Conservation (phyloP, 345 rosid genomes). For the Orychophragmus violaceus region DNA sequence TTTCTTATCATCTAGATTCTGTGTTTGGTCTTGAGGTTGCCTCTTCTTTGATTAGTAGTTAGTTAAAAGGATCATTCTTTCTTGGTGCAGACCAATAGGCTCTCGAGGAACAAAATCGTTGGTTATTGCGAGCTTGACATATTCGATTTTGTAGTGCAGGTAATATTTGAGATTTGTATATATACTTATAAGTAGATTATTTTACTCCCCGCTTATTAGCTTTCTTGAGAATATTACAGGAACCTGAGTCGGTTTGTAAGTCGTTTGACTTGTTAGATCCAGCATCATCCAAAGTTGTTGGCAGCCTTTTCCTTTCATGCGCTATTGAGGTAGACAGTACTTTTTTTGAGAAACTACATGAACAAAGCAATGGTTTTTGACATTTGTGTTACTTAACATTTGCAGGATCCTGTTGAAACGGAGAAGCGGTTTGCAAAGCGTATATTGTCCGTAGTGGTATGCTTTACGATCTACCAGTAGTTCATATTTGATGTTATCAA, state of each 20-base stretch:
- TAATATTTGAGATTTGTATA: background rate
- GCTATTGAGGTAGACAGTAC: conserved; percentile 60
- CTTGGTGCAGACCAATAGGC: conserved; percentile 69
- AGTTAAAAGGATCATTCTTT: background rate
- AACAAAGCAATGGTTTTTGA: conserved; percentile 10
- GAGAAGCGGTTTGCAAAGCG: conserved; percentile 83
- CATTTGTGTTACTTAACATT: conserved; percentile 16
- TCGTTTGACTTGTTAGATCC: conserved; percentile 68
- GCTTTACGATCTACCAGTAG: no score
- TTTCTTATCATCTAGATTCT: conserved; percentile 8
- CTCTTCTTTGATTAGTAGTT: background rate
- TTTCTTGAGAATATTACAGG: conserved; percentile 35
- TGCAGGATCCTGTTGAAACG: conserved; percentile 84
- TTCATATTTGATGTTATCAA: no score
- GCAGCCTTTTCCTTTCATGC: conserved; percentile 65
- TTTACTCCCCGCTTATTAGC: background rate
- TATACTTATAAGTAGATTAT: background rate
- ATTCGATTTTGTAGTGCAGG: conserved; percentile 57
- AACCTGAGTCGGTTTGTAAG: conserved; percentile 39
- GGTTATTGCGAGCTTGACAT: conserved; percentile 87
- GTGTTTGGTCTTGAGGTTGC: background rate
- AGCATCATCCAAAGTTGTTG: conserved; percentile 54
- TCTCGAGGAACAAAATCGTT: conserved; percentile 62
- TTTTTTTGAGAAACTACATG: background rate
- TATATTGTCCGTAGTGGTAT: conserved; percentile 81